Conservation (phyloP, 2,329 filamentous ascomycete species). For the Penicillium sp. region DNA sequence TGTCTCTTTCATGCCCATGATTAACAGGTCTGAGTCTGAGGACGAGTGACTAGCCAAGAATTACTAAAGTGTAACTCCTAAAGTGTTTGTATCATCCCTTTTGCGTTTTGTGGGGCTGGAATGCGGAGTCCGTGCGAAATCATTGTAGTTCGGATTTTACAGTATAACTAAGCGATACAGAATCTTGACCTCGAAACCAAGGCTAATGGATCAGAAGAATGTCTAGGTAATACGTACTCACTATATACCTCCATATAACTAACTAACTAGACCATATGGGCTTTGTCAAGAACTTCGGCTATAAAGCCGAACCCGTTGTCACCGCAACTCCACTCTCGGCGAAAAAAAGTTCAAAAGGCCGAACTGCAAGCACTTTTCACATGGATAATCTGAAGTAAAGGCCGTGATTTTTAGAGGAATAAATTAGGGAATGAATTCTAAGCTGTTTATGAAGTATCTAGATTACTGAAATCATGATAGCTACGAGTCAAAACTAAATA, state of each 20-base stretch:
- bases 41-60: no score
- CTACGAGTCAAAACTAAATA: no score
- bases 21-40: background rate
- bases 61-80: no score
- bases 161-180: no score
- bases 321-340: background rate
- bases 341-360: background rate
- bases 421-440: background rate
- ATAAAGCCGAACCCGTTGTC: background rate
- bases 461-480: no score
- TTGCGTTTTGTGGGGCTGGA: background rate
- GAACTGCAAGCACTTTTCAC: background rate
- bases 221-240: no score
- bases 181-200: no score
- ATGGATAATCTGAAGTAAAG: background rate
- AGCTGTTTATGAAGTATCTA: no score
- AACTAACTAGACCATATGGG: no score
- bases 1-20: constrained; percentile 7
- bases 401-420: background rate
- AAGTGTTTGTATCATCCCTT: background rate
- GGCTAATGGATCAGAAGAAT: no score
- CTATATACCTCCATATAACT: no score
- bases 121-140: background rate
- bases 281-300: background rate
- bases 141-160: no score